Base-by-base conservation (phyloP, 345 rosid species). In the Dipteronia sinensis region DNA sequence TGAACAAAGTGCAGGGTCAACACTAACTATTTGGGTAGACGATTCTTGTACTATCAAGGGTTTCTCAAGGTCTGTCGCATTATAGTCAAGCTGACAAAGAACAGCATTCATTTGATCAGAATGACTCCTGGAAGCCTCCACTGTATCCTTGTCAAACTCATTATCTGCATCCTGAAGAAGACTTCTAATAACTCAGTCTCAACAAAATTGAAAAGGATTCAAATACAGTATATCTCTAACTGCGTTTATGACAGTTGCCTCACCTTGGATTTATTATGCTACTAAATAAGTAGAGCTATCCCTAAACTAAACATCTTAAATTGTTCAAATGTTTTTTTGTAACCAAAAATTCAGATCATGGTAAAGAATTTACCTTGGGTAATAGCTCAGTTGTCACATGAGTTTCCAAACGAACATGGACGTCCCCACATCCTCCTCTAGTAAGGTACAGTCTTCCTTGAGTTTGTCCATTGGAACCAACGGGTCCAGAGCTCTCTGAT, bases 291-390 rank as follows among this genome's bases (percentile, higher is more conserved):
- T 59, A 59, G 3, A 73, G 44, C 34, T 23, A 74, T 27, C 16
- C 7, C 8, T 17, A 25, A 16, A 9, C 23, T 22, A 8, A 67
- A 71, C n/a, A 20, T 4, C 31, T 40, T 78, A 55, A 38, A 67
- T 59, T 72, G 38, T 29, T 73, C 17, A 51, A 47, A 76, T 22
- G 42, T 63, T 58, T 46, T 47, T 44, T 68, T 63, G 47, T 51
- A 73, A 74, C 42, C 77, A 75, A 75, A 61, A 62, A 7, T 42
- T 59, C 12, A 65, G 51, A 56, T 66, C 27, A 49, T 73, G 55
- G 55, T 67, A 61, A 58, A 77, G 73, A 71, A 68, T 63, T 83
- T 80, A 88, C 92, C 94, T 91, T 80, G 55, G 77, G 19, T 31
- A 56, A 71, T 46, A 49, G 76, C 78, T 73, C 75, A 47, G 83